phyloP scores from a whole-genome alignment of 2,329 filamentous ascomycete species.

The Pleoardoris graminearum region DNA sequence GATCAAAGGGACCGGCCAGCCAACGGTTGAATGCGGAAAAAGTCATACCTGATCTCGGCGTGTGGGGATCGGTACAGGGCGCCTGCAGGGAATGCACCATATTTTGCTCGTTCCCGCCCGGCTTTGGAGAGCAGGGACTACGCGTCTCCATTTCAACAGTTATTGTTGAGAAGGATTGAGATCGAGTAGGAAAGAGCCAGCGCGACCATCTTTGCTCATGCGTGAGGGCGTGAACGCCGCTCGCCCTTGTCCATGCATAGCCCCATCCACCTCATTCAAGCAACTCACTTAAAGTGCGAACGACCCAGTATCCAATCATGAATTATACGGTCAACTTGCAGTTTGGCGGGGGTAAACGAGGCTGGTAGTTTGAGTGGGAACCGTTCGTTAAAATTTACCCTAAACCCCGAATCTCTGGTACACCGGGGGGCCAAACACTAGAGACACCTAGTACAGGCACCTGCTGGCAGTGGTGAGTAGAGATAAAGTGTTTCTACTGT shows the following conservation, averaged over 20 bases:
- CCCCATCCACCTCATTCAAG: background rate
- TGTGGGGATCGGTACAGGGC: constrained; percentile 15
- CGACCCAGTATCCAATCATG: background rate
- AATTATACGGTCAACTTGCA: background rate
- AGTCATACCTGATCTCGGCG: constrained; percentile 22
- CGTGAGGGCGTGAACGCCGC: background rate
- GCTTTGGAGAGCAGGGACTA: constrained; percentile 13
- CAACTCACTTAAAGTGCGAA: background rate
- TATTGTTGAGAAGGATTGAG: background rate
- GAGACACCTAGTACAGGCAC: constrained; percentile 18
- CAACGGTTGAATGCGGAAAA: constrained; percentile 34
- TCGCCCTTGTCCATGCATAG: background rate
- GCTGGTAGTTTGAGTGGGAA: background rate
- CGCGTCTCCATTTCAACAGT: constrained; percentile 28
- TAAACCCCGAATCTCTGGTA: constrained; percentile 24
- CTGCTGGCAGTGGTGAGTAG: background rate
- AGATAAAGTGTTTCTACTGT: too few relatives aligned
- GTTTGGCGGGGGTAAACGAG: constrained; percentile 1
- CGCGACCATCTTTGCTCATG: background rate
- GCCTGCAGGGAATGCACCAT: background rate
- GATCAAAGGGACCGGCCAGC: background rate
- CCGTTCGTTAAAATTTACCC: constrained; percentile 16
- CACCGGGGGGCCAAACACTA: constrained; percentile 9
- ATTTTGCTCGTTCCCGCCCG: background rate
- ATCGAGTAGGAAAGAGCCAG: background rate